Conservation (phyloP, 345 rosid species). For the Eucalyptus dawsonii region DNA sequence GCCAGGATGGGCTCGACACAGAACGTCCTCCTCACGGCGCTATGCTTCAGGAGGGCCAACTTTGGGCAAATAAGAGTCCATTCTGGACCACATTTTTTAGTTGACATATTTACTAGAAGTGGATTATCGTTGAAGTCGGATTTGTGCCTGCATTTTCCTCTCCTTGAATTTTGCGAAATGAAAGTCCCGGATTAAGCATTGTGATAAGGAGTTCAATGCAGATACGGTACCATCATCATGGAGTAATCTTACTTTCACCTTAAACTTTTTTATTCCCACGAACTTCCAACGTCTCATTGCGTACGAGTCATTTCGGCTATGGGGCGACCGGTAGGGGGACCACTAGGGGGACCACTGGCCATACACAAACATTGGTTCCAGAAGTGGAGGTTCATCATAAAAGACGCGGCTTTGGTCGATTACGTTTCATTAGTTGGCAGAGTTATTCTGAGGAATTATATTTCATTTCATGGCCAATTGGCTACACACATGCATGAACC, state of each 20-base stretch:
- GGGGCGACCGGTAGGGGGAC: neutral
- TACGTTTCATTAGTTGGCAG: neutral
- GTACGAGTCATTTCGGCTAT: neutral
- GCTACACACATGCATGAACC: neutral
- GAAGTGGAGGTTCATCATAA: neutral
- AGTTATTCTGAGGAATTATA: neutral
- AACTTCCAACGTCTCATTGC: neutral
- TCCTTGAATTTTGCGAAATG: neutral
- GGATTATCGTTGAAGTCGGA: neutral
- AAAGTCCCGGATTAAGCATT: neutral
- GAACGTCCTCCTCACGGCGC: constrained; percentile 38
- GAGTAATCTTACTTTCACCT: neutral
- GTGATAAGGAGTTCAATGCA: neutral
- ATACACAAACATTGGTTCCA: neutral
- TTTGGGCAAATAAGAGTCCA: neutral
- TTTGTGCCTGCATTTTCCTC: neutral
- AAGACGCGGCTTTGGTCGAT: neutral
- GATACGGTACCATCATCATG: neutral
- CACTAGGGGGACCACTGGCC: neutral
- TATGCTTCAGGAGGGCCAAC: constrained; percentile 60
- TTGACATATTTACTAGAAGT: neutral
- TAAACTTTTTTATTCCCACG: neutral
- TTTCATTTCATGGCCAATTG: neutral
- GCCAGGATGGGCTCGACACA: constrained; percentile 11
- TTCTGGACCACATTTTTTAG: neutral